Base-by-base conservation (phyloP, 177 flowering plant genomes). In the Vitis hybrid region DNA sequence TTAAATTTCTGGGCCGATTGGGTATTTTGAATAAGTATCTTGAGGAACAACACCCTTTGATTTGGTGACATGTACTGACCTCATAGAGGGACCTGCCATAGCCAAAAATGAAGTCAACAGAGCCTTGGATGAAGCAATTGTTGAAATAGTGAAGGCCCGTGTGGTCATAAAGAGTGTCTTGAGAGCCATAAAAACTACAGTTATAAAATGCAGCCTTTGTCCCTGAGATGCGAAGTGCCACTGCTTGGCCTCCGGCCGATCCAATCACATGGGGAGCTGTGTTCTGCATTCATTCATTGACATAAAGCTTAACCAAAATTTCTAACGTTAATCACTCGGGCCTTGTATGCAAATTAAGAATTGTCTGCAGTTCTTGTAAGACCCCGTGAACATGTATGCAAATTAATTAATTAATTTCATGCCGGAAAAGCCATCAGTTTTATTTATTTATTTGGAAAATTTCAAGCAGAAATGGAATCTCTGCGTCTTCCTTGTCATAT, bases 121-220 rank as follows among this genome's bases (percentile, higher is more conserved):
- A 82, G 56, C 97, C 97, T 74, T 89, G 88, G 67, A 92, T 87
- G 78, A 78, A 82, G 81, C 94, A 87, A 46, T 87, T 77, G 8
- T 78, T 74, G 86, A 88, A 91, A 69, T 84, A 92, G 65, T 91
- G 97, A 66, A 82, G 79, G 60, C 93, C 91, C 67, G 75, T 84
- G 81, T 91, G 91, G 70, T 88, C 96, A 69, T 88, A 91, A 9
- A 92, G 87, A 3, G 97, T 91, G 80, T 91, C 96, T 75, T 91
- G 97, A 58, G 32, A 1, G 0, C 97, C 91, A 62, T 78, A 79
- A 56, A 92, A 88, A 19, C 87, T 85, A 70, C 96, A 91, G 50
- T 86, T 84, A 67, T 88, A 86, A 62, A 92, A 88, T 40, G 91
- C 88, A 1, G 89, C 87, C 70, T 89, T 89, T 49, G 68, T 77